phyloP scores from a whole-genome alignment of 129 eudicot genomes.

The Flaveria brownii region DNA sequence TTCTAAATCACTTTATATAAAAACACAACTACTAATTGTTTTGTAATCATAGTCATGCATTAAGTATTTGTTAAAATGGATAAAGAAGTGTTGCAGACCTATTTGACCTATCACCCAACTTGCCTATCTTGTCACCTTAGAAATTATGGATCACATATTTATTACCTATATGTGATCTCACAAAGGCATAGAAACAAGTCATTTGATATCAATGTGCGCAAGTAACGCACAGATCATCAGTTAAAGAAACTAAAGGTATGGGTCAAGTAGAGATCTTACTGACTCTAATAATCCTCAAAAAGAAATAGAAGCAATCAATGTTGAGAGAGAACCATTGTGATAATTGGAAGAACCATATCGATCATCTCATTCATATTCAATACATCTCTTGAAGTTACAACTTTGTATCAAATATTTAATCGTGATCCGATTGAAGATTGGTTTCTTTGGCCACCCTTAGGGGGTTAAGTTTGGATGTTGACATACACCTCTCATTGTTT shows the following conservation, averaged over 20 bases:
- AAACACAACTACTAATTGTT: neutral
- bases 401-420: neutral
- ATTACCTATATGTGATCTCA: neutral
- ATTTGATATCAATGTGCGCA: neutral
- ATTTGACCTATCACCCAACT: constrained; percentile 7
- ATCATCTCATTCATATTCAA: neutral
- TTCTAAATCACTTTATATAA: neutral
- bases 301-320: too few species aligned
- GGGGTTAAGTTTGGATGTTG: neutral
- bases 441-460: neutral
- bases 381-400: too few species aligned
- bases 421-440: neutral
- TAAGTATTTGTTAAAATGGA: too few species aligned
- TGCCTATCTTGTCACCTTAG: neutral
- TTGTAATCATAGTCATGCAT: constrained; percentile 1
- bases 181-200: neutral
- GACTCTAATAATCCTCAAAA: too few species aligned
- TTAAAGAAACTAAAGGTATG: too few species aligned
- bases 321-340: neutral
- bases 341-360: constrained; percentile 1
- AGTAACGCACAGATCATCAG: too few species aligned
- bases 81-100: neutral
- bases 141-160: neutral
- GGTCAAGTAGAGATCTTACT: too few species aligned
- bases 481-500: neutral